Evolutionary conservation across 805 yeast genomes (phyloP).

Genomic region (Babjeviella inositovora): DNA sequence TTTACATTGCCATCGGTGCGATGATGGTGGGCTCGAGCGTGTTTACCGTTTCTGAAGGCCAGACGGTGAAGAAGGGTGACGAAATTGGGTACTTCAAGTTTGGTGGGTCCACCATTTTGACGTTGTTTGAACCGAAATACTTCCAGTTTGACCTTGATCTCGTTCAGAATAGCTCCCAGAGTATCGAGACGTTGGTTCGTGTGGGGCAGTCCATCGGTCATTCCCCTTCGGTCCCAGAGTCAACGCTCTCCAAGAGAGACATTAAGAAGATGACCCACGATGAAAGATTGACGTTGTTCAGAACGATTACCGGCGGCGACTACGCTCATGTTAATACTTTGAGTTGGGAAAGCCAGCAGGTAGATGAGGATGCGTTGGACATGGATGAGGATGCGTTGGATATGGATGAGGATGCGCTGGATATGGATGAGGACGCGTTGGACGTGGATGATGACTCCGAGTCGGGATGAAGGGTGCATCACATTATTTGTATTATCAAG

Average conservation of each 20-base stretch:
- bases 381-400: slow-evolving; percentile 8
- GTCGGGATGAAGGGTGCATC: too few relatives aligned
- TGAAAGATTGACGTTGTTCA: slow-evolving; percentile 28
- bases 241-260: slow-evolving; percentile 24
- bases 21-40: slow-evolving; percentile 97
- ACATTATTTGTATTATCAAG: too few relatives aligned
- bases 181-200: slow-evolving; percentile 69
- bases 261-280: slow-evolving; percentile 29
- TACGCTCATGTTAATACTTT: slow-evolving; percentile 2
- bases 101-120: slow-evolving; percentile 82
- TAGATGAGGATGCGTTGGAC: slow-evolving; percentile 4
- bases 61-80: slow-evolving; percentile 45
- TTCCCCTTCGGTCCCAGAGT: slow-evolving; percentile 28
- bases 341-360: slow-evolving; percentile 5
- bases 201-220: slow-evolving; percentile 94
- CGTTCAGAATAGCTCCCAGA: slow-evolving; percentile 42
- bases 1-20: slow-evolving; percentile 82
- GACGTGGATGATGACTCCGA: slow-evolving; percentile 5
- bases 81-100: slow-evolving; percentile 92
- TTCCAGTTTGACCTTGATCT: slow-evolving; percentile 65
- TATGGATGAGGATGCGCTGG: slow-evolving; percentile 9
- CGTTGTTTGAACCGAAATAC: slow-evolving; percentile 35
- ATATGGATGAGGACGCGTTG: slow-evolving; percentile 8
- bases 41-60: slow-evolving; percentile 48
- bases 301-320: slow-evolving; percentile 42